Percentiles rank a stretch among this genome's conserved stretches.
These are phyloP conservation scores for Fusarium lateritium DNA, from an alignment of 2,329 filamentous ascomycete genomes.

Conservation along the genomic window DNA sequence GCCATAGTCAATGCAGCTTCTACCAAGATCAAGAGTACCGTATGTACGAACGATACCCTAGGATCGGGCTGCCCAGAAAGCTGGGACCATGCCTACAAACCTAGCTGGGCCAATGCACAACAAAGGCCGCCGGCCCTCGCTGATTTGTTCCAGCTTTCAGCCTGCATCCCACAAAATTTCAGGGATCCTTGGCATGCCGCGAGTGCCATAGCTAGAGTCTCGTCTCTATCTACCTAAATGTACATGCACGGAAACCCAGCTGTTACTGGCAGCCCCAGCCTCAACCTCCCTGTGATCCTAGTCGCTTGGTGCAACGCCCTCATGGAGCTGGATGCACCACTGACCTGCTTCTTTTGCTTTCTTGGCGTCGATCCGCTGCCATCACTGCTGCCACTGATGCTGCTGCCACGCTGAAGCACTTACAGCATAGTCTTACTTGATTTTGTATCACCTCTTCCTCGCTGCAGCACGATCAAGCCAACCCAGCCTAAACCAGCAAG, in stretches of 20 bases:
- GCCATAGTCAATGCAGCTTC: conserved; percentile 20
- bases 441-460: conserved; percentile 36
- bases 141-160: conserved; percentile 32
- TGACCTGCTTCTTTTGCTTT: conserved; percentile 28
- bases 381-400: conserved; percentile 20
- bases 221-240: conserved; percentile 8
- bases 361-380: conserved; percentile 25
- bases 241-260: conserved; percentile 3
- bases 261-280: conserved; percentile 38
- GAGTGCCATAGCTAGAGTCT: conserved; percentile 8
- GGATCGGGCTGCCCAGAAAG: conserved; percentile 32
- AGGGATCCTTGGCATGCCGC: conserved; percentile 18
- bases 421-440: conserved; percentile 19
- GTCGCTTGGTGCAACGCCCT: conserved; percentile 36
- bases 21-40: conserved; percentile 17
- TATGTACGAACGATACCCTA: conserved; percentile 19
- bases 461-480: conserved; percentile 34
- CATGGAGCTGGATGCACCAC: conserved; percentile 32
- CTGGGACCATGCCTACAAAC: conserved; percentile 24
- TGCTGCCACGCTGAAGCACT: conserved; percentile 20
- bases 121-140: conserved; percentile 31
- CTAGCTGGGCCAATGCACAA: conserved; percentile 20
- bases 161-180: conserved; percentile 30
- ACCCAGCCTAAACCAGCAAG: conserved; percentile 30
- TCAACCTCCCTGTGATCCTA: conserved; percentile 22